phyloP scores from a whole-genome alignment of 1,139 yeast species.

The Saccharomycopsis phalli region DNA sequence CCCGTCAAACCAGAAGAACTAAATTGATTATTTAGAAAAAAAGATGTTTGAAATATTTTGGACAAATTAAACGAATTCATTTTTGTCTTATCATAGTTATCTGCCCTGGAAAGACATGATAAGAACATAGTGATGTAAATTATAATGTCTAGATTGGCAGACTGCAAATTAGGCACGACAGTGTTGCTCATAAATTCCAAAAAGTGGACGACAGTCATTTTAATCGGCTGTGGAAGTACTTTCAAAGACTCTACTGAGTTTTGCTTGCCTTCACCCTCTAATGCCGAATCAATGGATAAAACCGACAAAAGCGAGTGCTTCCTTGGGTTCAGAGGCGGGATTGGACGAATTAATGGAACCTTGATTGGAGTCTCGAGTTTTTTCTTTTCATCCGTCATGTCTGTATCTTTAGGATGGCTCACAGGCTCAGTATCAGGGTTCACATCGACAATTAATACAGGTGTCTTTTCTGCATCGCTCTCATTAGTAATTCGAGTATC shows the following conservation, averaged over 20 bases:
- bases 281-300: conserved; percentile 8
- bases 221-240: not conserved
- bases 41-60: conserved; percentile 18
- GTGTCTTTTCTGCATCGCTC: not conserved
- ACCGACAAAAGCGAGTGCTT: conserved; percentile 16
- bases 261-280: not conserved
- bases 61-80: conserved; percentile 20
- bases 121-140: conserved; percentile 12
- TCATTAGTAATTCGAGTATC: too few relatives aligned
- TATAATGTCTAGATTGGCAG: conserved; percentile 12
- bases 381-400: too few relatives aligned
- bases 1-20: not conserved
- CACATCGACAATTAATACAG: conserved; percentile 4
- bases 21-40: conserved; percentile 14
- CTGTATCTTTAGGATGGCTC: too few relatives aligned
- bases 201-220: conserved; percentile 2
- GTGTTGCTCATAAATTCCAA: conserved; percentile 2
- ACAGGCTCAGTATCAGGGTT: too few relatives aligned
- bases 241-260: not conserved
- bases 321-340: conserved; percentile 8
- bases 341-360: too few relatives aligned
- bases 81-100: conserved; percentile 16
- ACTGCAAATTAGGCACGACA: conserved; percentile 3
- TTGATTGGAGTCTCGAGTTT: too few relatives aligned
- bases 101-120: conserved; percentile 6